Conservation (phyloP, 2,329 filamentous ascomycete species). For the Penicillium sp. region DNA sequence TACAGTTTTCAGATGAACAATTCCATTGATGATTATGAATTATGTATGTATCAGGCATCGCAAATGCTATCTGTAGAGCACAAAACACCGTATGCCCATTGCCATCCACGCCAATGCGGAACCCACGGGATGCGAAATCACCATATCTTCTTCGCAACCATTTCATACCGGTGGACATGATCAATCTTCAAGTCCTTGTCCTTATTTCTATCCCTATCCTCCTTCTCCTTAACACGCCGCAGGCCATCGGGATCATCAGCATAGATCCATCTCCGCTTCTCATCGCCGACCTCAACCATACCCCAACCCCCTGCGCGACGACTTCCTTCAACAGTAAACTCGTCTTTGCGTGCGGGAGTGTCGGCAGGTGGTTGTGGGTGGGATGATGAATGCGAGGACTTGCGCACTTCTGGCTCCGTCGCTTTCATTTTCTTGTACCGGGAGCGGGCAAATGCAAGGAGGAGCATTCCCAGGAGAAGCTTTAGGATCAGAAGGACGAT, state of each 20-base stretch:
- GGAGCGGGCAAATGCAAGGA: conserved; percentile 75
- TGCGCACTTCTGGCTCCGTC: conserved; percentile 48
- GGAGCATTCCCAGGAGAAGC: conserved; percentile 80
- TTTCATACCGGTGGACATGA: conserved; percentile 77
- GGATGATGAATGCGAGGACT: conserved; percentile 2
- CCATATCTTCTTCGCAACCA: conserved; percentile 98
- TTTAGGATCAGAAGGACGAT: conserved; percentile 81
- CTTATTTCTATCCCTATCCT: conserved; percentile 60
- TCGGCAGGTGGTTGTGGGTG: conserved; percentile 5
- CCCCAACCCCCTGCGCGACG: conserved; percentile 79
- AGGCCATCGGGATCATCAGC: conserved; percentile 74
- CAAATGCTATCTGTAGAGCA: not conserved
- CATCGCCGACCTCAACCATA: conserved; percentile 83
- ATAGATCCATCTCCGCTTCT: conserved; percentile 82
- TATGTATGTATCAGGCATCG: not conserved
- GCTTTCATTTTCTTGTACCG: conserved; percentile 79
- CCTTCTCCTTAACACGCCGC: conserved; percentile 61
- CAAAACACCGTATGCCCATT: not conserved
- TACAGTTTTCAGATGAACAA: not conserved
- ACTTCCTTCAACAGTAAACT: conserved; percentile 65
- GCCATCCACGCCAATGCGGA: not conserved
- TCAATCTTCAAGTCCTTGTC: conserved; percentile 58
- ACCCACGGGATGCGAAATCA: conserved; percentile 39
- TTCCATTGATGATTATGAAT: not conserved
- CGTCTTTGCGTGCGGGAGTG: conserved; percentile 36